Evolutionary conservation across 495 filamentous ascomycete species (phyloP).

Genomic region (Cercophora samala): DNA sequence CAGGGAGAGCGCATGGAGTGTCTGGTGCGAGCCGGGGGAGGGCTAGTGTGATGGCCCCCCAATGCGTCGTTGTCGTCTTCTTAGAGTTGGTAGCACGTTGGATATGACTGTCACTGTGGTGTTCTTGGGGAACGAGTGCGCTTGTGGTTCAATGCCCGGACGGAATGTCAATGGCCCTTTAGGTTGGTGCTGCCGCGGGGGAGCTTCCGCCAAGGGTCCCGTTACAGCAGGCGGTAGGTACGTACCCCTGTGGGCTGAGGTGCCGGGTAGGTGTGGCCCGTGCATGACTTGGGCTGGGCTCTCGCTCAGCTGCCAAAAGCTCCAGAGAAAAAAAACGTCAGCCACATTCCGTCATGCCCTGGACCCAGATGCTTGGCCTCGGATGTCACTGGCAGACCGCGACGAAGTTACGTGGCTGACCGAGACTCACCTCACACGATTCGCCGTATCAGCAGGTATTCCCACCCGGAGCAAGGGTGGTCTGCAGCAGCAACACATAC

Average conservation of each 20-base stretch:
- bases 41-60: neutral
- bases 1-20: constrained; percentile 17
- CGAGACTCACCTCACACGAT: neutral
- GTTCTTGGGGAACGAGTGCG: neutral
- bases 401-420: constrained; percentile 7
- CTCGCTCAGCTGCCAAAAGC: neutral
- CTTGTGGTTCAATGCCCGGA: neutral
- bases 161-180: neutral
- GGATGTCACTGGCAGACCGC: neutral
- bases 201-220: constrained; percentile 4
- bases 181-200: constrained; percentile 1
- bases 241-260: neutral
- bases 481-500: neutral
- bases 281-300: neutral
- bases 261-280: neutral
- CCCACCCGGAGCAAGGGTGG: neutral
- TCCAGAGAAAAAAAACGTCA: neutral
- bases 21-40: neutral
- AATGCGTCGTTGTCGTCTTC: neutral
- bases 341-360: constrained; percentile 12
- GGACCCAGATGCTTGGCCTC: constrained; percentile 5
- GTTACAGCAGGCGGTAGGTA: neutral
- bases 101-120: neutral
- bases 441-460: constrained; percentile 3
- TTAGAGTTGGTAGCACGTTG: neutral